Percentiles rank a stretch among this genome's conserved stretches.
Conservation (phyloP, 2,329 filamentous ascomycete species). For the Diaporthe sp. region DNA sequence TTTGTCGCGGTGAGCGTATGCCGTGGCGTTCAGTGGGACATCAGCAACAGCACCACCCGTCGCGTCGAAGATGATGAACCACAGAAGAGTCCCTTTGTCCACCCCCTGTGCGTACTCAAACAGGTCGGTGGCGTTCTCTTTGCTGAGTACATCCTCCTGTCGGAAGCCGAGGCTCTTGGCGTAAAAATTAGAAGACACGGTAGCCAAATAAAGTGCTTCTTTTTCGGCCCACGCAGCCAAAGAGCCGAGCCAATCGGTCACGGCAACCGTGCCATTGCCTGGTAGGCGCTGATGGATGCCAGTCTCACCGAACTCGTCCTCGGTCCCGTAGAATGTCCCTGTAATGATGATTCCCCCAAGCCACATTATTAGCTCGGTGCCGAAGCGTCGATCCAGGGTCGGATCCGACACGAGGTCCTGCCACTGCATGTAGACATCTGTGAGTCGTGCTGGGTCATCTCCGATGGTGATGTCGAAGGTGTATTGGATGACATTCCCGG, state of each 20-base stretch:
- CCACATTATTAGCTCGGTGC: slow-evolving; percentile 68
- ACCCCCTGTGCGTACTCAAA: slow-evolving; percentile 67
- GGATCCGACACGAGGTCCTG: slow-evolving; percentile 69
- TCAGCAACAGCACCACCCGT: slow-evolving; percentile 72
- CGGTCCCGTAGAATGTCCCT: slow-evolving; percentile 72
- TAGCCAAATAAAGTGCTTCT: slow-evolving; percentile 61
- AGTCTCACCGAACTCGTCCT: slow-evolving; percentile 66
- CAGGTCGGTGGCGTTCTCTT: slow-evolving; percentile 60
- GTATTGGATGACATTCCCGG: slow-evolving; percentile 70
- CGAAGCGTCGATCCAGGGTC: slow-evolving; percentile 69
- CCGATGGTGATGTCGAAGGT: slow-evolving; percentile 67
- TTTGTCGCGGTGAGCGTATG: slow-evolving; percentile 75
- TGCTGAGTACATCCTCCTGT: slow-evolving; percentile 60
- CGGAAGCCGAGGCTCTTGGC: slow-evolving; percentile 70
- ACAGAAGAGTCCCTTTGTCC: slow-evolving; percentile 65
- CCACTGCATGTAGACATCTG: slow-evolving; percentile 68
- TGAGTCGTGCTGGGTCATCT: slow-evolving; percentile 59
- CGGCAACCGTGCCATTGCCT: slow-evolving; percentile 57
- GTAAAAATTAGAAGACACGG: slow-evolving; percentile 65
- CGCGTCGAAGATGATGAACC: slow-evolving; percentile 75
- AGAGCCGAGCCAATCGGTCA: slow-evolving; percentile 74
- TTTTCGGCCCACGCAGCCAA: slow-evolving; percentile 66
- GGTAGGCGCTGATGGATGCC: slow-evolving; percentile 65
- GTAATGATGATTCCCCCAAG: slow-evolving; percentile 68
- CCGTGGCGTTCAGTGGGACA: slow-evolving; percentile 66